phyloP scores from a whole-genome alignment of 2,329 filamentous ascomycete genomes.

The Penicillium sp. region DNA sequence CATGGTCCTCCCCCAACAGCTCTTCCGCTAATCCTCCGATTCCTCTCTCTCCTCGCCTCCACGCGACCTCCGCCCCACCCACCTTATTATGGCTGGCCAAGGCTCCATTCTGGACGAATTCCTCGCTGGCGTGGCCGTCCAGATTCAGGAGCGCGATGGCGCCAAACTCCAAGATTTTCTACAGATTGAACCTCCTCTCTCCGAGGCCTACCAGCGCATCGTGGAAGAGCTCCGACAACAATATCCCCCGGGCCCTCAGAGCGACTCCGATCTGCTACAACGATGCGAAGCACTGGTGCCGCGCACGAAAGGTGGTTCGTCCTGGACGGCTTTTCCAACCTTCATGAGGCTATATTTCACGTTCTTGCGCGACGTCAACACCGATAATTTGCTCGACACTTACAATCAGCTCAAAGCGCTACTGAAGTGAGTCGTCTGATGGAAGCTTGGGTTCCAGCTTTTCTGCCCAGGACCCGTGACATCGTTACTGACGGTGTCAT shows the following conservation, averaged over 20 bases:
- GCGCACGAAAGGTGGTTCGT: slow-evolving; percentile 63
- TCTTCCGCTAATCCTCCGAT: background rate
- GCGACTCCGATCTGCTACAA: slow-evolving; percentile 58
- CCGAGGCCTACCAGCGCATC: slow-evolving; percentile 68
- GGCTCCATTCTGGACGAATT: slow-evolving; percentile 71
- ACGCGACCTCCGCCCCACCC: background rate
- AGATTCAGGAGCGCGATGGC: slow-evolving; percentile 66
- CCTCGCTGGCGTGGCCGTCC: slow-evolving; percentile 63
- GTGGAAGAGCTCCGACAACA: slow-evolving; percentile 65
- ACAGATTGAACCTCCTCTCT: slow-evolving; percentile 71
- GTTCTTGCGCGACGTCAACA: slow-evolving; percentile 79
- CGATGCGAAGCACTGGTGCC: slow-evolving; percentile 67
- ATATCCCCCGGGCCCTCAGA: slow-evolving; percentile 54
- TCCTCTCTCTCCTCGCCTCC: too few relatives aligned
- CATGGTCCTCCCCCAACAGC: background rate
- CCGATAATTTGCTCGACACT: slow-evolving; percentile 71
- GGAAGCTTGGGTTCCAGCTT: background rate
- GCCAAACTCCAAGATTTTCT: slow-evolving; percentile 68
- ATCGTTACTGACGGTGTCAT: background rate
- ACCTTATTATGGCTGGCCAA: slow-evolving; percentile 24
- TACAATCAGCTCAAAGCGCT: slow-evolving; percentile 74
- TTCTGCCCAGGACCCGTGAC: background rate
- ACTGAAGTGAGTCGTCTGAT: slow-evolving; percentile 63
- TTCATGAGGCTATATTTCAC: slow-evolving; percentile 81
- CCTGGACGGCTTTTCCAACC: slow-evolving; percentile 75